Evolutionary conservation across 768 basidiomycete genomes (phyloP), one percentile per base, ranked within the genome.

Genomic region (Lactifluus hygrophoroides): DNA sequence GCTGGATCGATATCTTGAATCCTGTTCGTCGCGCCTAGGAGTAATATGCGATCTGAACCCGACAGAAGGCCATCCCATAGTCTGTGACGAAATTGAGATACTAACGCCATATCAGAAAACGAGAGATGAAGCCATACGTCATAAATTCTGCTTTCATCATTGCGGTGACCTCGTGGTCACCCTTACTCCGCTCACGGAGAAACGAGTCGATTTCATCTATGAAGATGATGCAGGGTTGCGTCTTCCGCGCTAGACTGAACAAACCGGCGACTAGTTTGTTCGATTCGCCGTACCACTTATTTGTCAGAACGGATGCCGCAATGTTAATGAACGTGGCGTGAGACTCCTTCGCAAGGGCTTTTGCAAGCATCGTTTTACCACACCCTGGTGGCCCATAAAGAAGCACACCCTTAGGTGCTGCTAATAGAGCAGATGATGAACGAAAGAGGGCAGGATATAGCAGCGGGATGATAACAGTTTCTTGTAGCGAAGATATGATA

Each of bases 281-380:
- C 13, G 83, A 85, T 69, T 92, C 90, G 35, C 90, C 90, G 64
- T 86, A 90, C 90, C 88, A 90, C 68, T 88, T 87, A 73, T 82
- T 86, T 28, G 85, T 84, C 61, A 90, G 75, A 9, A 82, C 83
- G 3, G 84, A 86, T 35, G 86, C 80, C 6, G 86, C 80, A 58
- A 91, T 80, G 70, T 91, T 91, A 74, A 97, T 95, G 69, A 99
- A 99, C 0, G 94, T 95, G 7, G 96, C 96, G 17, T 92, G 90
- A 3, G 89, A 92, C 75, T 99, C 94, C 69, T 95, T 96, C 13
- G 96, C 96, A 8, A 99, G 80, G 2, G 95, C 95, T 69, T 95
- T 95, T 1, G 96, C 96, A n/a, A 99, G 80, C 93, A 99, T 94
- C 1, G 96, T 98, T 76, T 99, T 99, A 25, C 96, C 96, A 64